Conservation (phyloP, 495 filamentous ascomycete genomes). For the Trichocladium antarcticum region DNA sequence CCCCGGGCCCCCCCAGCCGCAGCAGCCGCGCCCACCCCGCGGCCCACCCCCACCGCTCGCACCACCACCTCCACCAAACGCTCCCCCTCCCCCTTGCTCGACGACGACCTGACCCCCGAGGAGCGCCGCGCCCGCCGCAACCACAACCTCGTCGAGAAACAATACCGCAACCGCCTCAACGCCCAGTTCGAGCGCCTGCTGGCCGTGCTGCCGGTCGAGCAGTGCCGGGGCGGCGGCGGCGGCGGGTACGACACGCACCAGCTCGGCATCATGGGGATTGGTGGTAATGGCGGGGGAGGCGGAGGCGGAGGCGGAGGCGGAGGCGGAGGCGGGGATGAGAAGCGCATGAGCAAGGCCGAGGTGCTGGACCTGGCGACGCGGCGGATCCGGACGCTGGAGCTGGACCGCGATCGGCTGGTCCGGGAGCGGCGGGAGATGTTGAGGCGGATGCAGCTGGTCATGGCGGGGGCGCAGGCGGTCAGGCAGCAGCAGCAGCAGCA, state of each 20-base stretch:
- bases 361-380: slow-evolving; percentile 20
- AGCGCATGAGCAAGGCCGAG: slow-evolving; percentile 25
- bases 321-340: slow-evolving; percentile 1
- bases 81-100: neutral
- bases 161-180: slow-evolving; percentile 24
- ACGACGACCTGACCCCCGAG: slow-evolving; percentile 14
- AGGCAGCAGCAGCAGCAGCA: no score
- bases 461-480: neutral
- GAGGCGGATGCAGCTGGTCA: slow-evolving; percentile 12
- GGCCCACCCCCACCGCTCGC: neutral
- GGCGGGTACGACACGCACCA: slow-evolving; percentile 3
- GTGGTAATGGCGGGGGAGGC: neutral
- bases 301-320: neutral
- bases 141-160: slow-evolving; percentile 26
- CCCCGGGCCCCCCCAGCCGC: slow-evolving; percentile 1
- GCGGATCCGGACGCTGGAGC: slow-evolving; percentile 17
- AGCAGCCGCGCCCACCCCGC: neutral
- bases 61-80: neutral
- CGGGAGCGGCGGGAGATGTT: slow-evolving; percentile 11
- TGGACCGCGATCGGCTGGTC: slow-evolving; percentile 7
- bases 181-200: slow-evolving; percentile 22
- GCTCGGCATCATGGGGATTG: slow-evolving; percentile 16
- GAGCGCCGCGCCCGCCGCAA: slow-evolving; percentile 19
- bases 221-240: no score
- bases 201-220: slow-evolving; percentile 16